Percentiles rank a stretch among this genome's conserved stretches.
Evolutionary conservation across 306 rosid genomes (phyloP).

Genomic region (Purshia tridentata): DNA sequence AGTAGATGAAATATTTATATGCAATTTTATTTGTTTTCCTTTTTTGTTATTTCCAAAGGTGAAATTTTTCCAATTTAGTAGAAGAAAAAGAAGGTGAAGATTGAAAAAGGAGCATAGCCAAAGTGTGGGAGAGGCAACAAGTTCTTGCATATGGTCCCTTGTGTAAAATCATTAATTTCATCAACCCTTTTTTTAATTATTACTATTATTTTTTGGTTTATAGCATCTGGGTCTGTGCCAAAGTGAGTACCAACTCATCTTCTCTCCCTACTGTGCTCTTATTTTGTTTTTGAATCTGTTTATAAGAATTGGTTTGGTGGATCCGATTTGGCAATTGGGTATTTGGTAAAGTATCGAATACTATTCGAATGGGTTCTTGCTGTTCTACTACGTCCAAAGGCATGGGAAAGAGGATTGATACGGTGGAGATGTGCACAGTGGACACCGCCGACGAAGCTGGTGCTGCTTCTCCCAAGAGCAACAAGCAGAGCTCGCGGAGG

Average conservation of each 20-base stretch:
- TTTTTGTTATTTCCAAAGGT: constrained; percentile 4
- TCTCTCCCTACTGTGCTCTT: neutral
- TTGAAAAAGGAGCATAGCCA: constrained; percentile 13
- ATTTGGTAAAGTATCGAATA: neutral
- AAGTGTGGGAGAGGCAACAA: too few species aligned
- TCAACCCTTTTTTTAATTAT: neutral
- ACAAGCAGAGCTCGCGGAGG: neutral
- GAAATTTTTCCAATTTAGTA: neutral
- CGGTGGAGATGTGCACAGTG: constrained; percentile 5
- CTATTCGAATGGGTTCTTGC: constrained; percentile 20
- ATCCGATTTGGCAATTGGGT: constrained; percentile 17
- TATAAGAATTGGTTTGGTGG: neutral
- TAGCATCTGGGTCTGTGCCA: neutral
- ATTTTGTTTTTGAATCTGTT: neutral
- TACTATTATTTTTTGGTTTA: neutral
- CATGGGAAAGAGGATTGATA: constrained; percentile 22
- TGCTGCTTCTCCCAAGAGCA: constrained; percentile 4
- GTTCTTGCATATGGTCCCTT: neutral
- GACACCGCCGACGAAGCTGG: neutral
- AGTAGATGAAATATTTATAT: constrained; percentile 13
- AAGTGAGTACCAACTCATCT: neutral
- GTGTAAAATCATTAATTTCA: neutral
- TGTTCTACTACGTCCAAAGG: constrained; percentile 15
- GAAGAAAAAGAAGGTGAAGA: neutral
- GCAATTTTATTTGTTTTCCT: neutral